Conservation (phyloP, 495 filamentous ascomycete genomes). For the Lasiosphaeriaceae sp. region DNA sequence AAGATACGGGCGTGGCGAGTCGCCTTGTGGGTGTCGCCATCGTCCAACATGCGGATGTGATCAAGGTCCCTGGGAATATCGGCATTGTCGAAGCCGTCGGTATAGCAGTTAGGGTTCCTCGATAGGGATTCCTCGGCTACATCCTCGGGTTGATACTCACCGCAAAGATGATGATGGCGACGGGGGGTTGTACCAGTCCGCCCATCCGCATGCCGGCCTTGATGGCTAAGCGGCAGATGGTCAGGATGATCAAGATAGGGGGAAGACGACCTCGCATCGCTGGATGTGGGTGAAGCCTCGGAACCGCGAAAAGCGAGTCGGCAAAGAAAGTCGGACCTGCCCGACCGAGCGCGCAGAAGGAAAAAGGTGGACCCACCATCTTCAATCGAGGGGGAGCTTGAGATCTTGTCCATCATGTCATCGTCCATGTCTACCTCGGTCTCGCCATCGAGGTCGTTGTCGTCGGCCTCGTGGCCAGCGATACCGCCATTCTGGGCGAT, state of each 20-base stretch:
- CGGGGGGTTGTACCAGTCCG: constrained; percentile 24
- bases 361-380: constrained; percentile 72
- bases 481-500: constrained; percentile 52
- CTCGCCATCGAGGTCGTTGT: constrained; percentile 65
- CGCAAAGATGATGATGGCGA: constrained; percentile 57
- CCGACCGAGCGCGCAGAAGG: constrained; percentile 33
- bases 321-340: constrained; percentile 37
- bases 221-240: constrained; percentile 38
- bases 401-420: constrained; percentile 96
- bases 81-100: neutral
- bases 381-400: constrained; percentile 95
- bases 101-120: neutral
- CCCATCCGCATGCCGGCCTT: constrained; percentile 34
- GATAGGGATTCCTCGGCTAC: neutral
- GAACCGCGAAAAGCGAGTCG: constrained; percentile 23
- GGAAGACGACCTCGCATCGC: constrained; percentile 48
- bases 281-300: constrained; percentile 19
- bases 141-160: constrained; percentile 49
- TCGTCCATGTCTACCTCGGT: constrained; percentile 72
- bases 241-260: constrained; percentile 49
- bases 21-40: too few species aligned
- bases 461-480: constrained; percentile 55
- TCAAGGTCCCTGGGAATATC: neutral
- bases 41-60: too few species aligned
- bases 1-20: too few species aligned